These are phyloP conservation scores for Nakazawaea ambrosiae DNA, from an alignment of 805 yeast genomes.

Conservation along the genomic window DNA sequence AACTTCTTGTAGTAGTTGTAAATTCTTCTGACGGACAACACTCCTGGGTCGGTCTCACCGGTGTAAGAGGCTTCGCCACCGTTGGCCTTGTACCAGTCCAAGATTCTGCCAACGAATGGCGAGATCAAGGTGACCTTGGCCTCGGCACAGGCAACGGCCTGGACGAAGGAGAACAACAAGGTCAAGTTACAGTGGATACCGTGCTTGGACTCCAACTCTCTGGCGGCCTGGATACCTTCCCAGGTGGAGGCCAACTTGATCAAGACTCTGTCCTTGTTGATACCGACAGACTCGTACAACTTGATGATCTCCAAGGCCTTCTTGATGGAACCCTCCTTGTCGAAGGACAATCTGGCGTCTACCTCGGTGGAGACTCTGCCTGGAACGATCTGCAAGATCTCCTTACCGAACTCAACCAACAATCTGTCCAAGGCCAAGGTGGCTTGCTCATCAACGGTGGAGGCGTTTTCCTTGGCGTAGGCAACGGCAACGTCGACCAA, in stretches of 20 bases:
- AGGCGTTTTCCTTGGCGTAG: slow-evolving; percentile 65
- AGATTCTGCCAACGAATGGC: slow-evolving; percentile 98
- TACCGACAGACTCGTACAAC: slow-evolving; percentile 80
- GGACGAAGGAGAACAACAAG: slow-evolving; percentile 86
- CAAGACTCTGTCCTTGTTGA: slow-evolving; percentile 81
- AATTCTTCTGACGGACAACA: slow-evolving; percentile 76
- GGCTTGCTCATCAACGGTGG: slow-evolving; percentile 60
- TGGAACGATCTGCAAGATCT: slow-evolving; percentile 90
- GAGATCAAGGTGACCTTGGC: slow-evolving; percentile 94
- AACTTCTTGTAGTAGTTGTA: slow-evolving; percentile 97
- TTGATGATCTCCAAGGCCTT: slow-evolving; percentile 90
- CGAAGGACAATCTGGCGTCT: slow-evolving; percentile 95
- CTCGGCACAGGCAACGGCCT: slow-evolving; percentile 99
- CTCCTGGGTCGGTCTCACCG: slow-evolving; percentile 92
- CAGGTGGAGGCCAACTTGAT: slow-evolving; percentile 97
- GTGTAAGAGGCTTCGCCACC: slow-evolving; percentile 79
- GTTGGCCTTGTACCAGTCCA: slow-evolving; percentile 95
- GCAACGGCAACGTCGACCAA: slow-evolving; percentile 88
- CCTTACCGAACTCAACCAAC: slow-evolving; percentile 93
- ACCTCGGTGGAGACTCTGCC: slow-evolving; percentile 99
- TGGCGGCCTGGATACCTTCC: slow-evolving; percentile 99
- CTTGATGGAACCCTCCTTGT: slow-evolving; percentile 87
- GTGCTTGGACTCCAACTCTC: slow-evolving; percentile 85
- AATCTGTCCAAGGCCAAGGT: slow-evolving; percentile 82
- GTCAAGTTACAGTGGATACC: slow-evolving; percentile 94